Conservation (phyloP, 2,329 filamentous ascomycete genomes). For the Trichoderma cornu-damae region DNA sequence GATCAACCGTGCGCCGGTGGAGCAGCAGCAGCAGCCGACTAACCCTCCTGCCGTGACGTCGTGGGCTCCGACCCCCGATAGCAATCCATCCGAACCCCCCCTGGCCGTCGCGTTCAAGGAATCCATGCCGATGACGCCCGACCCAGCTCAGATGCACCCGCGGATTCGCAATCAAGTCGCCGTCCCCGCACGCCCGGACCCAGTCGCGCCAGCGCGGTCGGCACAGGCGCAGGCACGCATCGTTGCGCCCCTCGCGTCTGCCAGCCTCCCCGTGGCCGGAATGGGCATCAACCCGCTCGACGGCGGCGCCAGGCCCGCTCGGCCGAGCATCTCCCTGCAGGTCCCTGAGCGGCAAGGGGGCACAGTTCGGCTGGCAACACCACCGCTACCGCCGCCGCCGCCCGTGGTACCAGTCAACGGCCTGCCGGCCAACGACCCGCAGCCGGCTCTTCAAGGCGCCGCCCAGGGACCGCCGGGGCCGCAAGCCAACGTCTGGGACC, state of each 20-base stretch:
- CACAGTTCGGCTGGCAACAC: conserved; percentile 58
- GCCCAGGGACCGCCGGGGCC: not conserved
- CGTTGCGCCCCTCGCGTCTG: not conserved
- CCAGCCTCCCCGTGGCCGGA: not conserved
- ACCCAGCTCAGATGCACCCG: conserved; percentile 8
- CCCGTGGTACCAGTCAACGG: conserved; percentile 52
- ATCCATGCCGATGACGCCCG: not conserved
- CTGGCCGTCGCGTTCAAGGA: conserved; percentile 12
- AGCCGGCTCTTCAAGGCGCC: not conserved
- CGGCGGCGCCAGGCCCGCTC: conserved; percentile 26
- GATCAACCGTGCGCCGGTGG: conserved; percentile 54
- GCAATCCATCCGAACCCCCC: conserved; percentile 36
- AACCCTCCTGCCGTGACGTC: conserved; percentile 55
- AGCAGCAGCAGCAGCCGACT: conserved; percentile 60
- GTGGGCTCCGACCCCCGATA: conserved; percentile 45
- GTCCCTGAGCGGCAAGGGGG: conserved; percentile 51
- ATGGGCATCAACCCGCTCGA: conserved; percentile 14
- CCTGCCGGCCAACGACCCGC: conserved; percentile 15
- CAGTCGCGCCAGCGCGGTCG: not conserved
- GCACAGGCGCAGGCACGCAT: not conserved
- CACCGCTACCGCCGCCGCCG: conserved; percentile 36
- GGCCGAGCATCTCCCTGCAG: conserved; percentile 39
- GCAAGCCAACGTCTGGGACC: conserved; percentile 19
- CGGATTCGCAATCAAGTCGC: conserved; percentile 9
- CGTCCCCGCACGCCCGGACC: not conserved